Evolutionary conservation across 2,329 filamentous ascomycete species (phyloP).

Genomic region (Fusarium chlamydosporum): DNA sequence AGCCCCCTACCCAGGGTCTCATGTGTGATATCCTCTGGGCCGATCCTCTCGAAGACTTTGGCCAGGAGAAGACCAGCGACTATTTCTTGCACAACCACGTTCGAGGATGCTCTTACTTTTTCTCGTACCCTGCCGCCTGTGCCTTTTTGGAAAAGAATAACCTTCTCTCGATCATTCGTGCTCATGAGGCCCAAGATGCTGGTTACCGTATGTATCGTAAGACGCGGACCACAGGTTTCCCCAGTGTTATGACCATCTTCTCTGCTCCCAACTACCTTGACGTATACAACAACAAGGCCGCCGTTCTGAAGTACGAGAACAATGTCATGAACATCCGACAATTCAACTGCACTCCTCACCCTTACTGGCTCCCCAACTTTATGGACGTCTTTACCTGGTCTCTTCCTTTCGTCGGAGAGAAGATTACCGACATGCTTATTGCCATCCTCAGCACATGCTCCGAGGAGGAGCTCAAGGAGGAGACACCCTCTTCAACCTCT

Average conservation of each 20-base stretch:
- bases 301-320: slow-evolving; percentile 99
- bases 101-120: slow-evolving; percentile 98
- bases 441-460: slow-evolving; percentile 98
- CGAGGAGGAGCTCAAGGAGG: slow-evolving; percentile 97
- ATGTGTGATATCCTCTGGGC: slow-evolving; percentile 99
- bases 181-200: slow-evolving; percentile 98
- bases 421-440: slow-evolving; percentile 99
- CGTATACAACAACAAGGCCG: slow-evolving; percentile 99
- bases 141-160: slow-evolving; percentile 99
- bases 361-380: slow-evolving; percentile 99
- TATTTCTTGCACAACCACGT: slow-evolving; percentile 99
- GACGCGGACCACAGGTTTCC: slow-evolving; percentile 97
- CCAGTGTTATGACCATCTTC: slow-evolving; percentile 99
- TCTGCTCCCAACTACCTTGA: slow-evolving; percentile 98
- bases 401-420: slow-evolving; percentile 96
- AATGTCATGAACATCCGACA: slow-evolving; percentile 99
- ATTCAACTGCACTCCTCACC: slow-evolving; percentile 99
- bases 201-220: slow-evolving; percentile 99
- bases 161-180: slow-evolving; percentile 93
- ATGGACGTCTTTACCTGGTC: slow-evolving; percentile 99
- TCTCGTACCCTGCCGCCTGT: slow-evolving; percentile 97
- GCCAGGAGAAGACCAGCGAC: slow-evolving; percentile 97
- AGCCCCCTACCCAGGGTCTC: slow-evolving; percentile 95
- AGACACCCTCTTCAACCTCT: slow-evolving; percentile 78
- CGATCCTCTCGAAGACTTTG: slow-evolving; percentile 97